These are phyloP conservation scores for Ordospora colligata DNA, from an alignment of 371 early-diverging fungal species.

Conservation along the genomic window DNA sequence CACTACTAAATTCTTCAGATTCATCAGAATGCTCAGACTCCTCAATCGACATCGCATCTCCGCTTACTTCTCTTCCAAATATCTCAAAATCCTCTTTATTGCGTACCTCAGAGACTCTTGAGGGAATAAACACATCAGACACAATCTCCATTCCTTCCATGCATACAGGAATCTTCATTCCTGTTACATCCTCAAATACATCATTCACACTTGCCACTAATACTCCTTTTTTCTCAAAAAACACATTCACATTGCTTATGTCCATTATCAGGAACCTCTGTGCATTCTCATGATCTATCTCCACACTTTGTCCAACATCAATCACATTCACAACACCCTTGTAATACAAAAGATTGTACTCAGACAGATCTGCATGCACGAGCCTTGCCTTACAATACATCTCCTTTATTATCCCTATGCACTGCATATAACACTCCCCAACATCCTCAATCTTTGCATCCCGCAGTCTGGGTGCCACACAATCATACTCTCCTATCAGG, in stretches of 20 bases:
- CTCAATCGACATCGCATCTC: neutral
- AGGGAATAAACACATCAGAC: conserved; percentile 47
- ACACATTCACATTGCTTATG: conserved; percentile 82
- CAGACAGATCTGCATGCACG: conserved; percentile 95
- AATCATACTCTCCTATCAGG: conserved; percentile 75
- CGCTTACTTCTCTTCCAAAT: conserved; percentile 8
- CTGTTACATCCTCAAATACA: conserved; percentile 52
- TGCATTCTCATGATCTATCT: conserved; percentile 94
- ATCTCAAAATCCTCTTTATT: conserved; percentile 45
- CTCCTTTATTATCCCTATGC: conserved; percentile 74
- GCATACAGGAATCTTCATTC: conserved; percentile 41
- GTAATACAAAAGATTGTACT: conserved; percentile 81
- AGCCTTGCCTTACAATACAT: conserved; percentile 85
- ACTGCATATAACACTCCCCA: conserved; percentile 72
- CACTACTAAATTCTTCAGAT: neutral
- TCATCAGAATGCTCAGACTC: neutral
- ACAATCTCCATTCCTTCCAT: conserved; percentile 41
- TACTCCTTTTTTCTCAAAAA: conserved; percentile 66
- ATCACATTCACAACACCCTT: conserved; percentile 65
- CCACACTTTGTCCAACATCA: conserved; percentile 97
- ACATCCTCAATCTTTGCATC: conserved; percentile 70
- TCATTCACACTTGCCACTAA: conserved; percentile 23
- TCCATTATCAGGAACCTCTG: conserved; percentile 89
- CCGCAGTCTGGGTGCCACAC: conserved; percentile 75
- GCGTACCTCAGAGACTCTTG: conserved; percentile 34